These are phyloP conservation scores for Malus domestica DNA, from an alignment of 306 rosid genomes.

Conservation along the genomic window ASM211411v1 NC_041799.1:6529001-6529500, in stretches of 20 bases:
- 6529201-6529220: background rate
- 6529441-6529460: background rate
- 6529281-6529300: background rate
- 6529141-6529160: background rate
- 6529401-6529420: background rate
- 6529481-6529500: background rate
- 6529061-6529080: background rate
- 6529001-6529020: background rate
- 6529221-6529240: background rate
- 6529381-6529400: background rate
- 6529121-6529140: background rate
- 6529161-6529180: background rate
- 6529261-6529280: background rate
- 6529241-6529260: background rate
- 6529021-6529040: background rate
- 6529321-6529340: background rate
- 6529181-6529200: background rate
- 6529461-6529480: background rate
- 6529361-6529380: background rate
- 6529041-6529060: background rate
- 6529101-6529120: background rate
- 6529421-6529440: background rate
- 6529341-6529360: background rate
- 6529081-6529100: background rate
- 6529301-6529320: background rate